Base-by-base conservation (phyloP, 306 rosid species). In the Cicer chorassanicum region DNA sequence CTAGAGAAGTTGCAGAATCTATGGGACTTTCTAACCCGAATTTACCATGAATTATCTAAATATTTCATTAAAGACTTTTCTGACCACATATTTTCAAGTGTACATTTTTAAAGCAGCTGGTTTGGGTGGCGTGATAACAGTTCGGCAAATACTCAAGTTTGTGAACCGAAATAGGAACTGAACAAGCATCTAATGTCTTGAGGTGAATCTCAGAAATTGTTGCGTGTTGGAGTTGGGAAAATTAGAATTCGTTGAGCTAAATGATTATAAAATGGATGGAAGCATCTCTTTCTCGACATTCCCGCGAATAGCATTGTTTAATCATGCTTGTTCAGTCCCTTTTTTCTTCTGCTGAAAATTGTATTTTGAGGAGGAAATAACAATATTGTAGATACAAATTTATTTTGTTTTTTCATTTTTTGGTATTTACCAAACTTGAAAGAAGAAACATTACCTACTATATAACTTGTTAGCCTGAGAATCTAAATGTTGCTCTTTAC, bases 1-100 rank as follows among this genome's bases (percentile, higher is more conserved):
- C 88, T 10, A 86, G 94, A 84, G 98, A 92, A 81, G 87, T 89
- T 74, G 93, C 96, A 56, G 89, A 85, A 80, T 88, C 97, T 34
- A 93, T 93, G 98, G 97, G 98, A 81, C 96, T 91, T 74, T 7
- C 88, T 21, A 89, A 84, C 83, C 76, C 85, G 21, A 86, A 56
- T 69, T 77, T 91, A 75, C 96, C 90, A 6, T 93, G 88, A 93
- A 55, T 62, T 53, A 10, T 50, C 15, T 64, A 39, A 78, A 66
- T 54, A 82, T 81, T 71, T 65, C 44, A 13, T 77, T 41, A 45
- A 14, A 24, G 78, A 60, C 77, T 11, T 84, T 68, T 46, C 82
- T 62, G 65, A 51, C 83, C 45, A 14, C 44, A 68, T 49, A 53
- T 77, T 65, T 78, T 70, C 65, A 70, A 77, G 78, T 75, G 42